Percentiles rank a stretch among this genome's conserved stretches.
These are phyloP conservation scores for Basidiobolus meristosporus DNA, from an alignment of 371 early-diverging fungal genomes.

Conservation along the genomic window DNA sequence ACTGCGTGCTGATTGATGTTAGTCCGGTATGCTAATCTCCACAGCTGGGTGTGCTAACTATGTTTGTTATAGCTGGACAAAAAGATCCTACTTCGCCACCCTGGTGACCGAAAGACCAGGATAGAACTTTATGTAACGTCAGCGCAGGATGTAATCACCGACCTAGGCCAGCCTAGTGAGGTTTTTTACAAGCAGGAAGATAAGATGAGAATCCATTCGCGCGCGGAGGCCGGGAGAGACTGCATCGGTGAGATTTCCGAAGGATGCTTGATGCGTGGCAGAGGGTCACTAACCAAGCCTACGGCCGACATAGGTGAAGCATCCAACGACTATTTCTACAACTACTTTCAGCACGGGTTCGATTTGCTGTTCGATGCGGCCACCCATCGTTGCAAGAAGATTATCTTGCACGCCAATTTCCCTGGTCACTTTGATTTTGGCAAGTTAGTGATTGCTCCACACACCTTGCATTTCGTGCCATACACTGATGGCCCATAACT, in stretches of 20 bases:
- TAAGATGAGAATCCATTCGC: conserved; percentile 49
- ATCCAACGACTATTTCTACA: conserved; percentile 41
- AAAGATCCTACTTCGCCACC: too few species aligned
- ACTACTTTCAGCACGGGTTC: conserved; percentile 51
- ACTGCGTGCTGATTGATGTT: conserved; percentile 3
- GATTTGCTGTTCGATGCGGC: conserved; percentile 53
- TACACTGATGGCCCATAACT: background rate
- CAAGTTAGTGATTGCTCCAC: conserved; percentile 14
- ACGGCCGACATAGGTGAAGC: background rate
- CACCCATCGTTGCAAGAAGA: conserved; percentile 44
- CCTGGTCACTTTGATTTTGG: conserved; percentile 57
- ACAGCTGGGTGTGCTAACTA: too few species aligned
- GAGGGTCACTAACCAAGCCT: background rate
- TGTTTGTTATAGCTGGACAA: too few species aligned
- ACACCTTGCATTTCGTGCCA: too few species aligned
- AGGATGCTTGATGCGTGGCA: too few species aligned
- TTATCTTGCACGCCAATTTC: conserved; percentile 51
- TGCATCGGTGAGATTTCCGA: too few species aligned
- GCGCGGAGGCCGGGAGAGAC: background rate
- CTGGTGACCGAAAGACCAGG: too few species aligned
- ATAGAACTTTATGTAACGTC: conserved; percentile 9
- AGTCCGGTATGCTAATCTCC: too few species aligned
- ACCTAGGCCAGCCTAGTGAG: conserved; percentile 36
- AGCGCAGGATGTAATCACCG: conserved; percentile 47
- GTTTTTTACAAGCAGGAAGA: conserved; percentile 49